Evolutionary conservation across 768 basidiomycete species (phyloP), one percentile per base, ranked within the genome.

Genomic region (Phlegmacium glaucopus): DNA sequence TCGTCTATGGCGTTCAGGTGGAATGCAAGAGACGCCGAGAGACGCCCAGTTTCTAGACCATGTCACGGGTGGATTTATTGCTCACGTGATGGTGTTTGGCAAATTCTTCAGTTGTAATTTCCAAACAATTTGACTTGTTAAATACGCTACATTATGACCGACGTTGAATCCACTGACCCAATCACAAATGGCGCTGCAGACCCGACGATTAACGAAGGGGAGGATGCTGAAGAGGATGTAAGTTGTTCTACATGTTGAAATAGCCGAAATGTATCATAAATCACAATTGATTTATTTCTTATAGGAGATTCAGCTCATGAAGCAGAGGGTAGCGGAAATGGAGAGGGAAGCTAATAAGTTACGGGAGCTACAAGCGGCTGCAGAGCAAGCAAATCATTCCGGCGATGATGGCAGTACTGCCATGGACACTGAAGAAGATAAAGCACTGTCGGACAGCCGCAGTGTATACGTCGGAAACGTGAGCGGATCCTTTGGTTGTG

Each of bases 401-500:
- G 77, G 66, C 36, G 73, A 65, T 9, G 75, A 77, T 25, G 68
- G 65, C 41, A 69, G 70, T 45, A 69, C 62, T 44, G 72, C 78
- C 44, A 83, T 82, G 77, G 87, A 88, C 57, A 83, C 82, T 1
- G 93, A 93, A 57, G 93, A 96, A 59, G 94, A 94, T 28, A 87
- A 82, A 65, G 74, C 83, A 18, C 69, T 77, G 18, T 83, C 93
- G 17, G 96, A 99, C 66, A 65, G 71, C 50, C 76, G 94, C 68
- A 96, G 94, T 70, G 70, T 99, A 37, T 97, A 93, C 65, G 86
- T 99, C 59, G 96, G 96, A 45, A 99, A 97, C 71, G 96, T 96
- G 61, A 60, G 90, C 72, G 83, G 16, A 44, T 30, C 25, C 22
- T 72, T n/a, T 15, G 18, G 45, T 29, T 44, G 4, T 13, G 8